These are phyloP conservation scores for Clitopilus passeckerianus DNA, from an alignment of 768 basidiomycete species.

Conservation along the genomic window DNA sequence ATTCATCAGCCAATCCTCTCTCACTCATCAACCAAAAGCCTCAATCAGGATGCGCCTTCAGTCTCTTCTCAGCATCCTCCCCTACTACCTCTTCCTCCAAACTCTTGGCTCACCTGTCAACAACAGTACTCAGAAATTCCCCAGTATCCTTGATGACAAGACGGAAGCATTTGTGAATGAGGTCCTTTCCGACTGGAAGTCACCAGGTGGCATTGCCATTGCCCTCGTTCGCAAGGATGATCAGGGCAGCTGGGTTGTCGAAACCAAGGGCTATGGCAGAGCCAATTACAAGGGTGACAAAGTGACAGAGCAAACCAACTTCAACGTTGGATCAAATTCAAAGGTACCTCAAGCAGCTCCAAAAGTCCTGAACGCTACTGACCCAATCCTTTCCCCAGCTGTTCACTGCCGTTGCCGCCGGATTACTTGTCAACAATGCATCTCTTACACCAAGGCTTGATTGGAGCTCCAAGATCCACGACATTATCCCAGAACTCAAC, in stretches of 20 bases:
- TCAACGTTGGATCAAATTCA: conserved; percentile 24
- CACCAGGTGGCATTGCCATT: conserved; percentile 21
- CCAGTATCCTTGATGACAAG: conserved; percentile 8
- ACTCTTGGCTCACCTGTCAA: background rate
- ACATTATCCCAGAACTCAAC: conserved; percentile 19
- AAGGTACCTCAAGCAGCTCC: conserved; percentile 12
- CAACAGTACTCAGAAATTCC: background rate
- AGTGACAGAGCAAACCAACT: conserved; percentile 20
- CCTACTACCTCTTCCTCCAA: conserved; percentile 5
- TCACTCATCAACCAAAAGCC: background rate
- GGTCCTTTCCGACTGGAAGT: conserved; percentile 19
- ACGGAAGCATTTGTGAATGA: conserved; percentile 17
- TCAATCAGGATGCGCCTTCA: conserved; percentile 5
- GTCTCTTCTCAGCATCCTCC: conserved; percentile 5
- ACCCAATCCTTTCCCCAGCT: conserved; percentile 10
- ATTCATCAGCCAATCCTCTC: background rate
- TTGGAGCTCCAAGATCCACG: conserved; percentile 19
- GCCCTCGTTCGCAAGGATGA: conserved; percentile 20
- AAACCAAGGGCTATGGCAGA: conserved; percentile 24
- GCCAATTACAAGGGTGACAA: conserved; percentile 16
- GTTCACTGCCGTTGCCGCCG: conserved; percentile 18
- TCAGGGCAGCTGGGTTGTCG: conserved; percentile 19
- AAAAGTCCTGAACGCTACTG: background rate
- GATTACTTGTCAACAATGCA: conserved; percentile 22
- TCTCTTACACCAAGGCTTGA: conserved; percentile 17